Percentiles rank a stretch among this genome's conserved stretches.
These are phyloP conservation scores for Coemansia sp. DNA, from an alignment of 192 early-diverging fungal species.

Conservation along the genomic window DNA sequence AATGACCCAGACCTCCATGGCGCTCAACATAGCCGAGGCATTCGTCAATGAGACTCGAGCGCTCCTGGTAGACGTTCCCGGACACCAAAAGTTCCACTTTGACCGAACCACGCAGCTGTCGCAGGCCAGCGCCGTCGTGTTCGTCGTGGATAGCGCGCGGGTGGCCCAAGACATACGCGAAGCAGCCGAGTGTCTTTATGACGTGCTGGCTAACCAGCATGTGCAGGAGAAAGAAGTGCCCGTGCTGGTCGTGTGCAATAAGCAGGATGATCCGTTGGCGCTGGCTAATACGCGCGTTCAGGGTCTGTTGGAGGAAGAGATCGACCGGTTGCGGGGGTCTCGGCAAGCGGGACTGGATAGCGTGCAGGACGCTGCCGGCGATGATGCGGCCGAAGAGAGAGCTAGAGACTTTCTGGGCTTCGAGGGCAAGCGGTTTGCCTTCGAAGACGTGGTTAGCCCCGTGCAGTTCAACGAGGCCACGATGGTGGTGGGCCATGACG, in stretches of 20 bases:
- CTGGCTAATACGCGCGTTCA: slow-evolving; percentile 66
- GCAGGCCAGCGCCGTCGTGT: slow-evolving; percentile 67
- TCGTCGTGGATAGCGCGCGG: slow-evolving; percentile 75
- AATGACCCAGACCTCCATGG: slow-evolving; percentile 42
- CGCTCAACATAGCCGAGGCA: slow-evolving; percentile 28
- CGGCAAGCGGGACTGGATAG: slow-evolving; percentile 33
- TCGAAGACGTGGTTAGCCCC: slow-evolving; percentile 73
- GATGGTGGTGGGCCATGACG: slow-evolving; percentile 50
- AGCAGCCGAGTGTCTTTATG: slow-evolving; percentile 78
- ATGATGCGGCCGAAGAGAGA: slow-evolving; percentile 56
- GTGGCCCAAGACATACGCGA: slow-evolving; percentile 54
- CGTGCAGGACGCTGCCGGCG: slow-evolving; percentile 14
- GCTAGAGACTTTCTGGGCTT: slow-evolving; percentile 72
- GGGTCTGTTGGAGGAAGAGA: slow-evolving; percentile 69
- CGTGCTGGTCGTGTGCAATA: slow-evolving; percentile 80
- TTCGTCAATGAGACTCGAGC: slow-evolving; percentile 13
- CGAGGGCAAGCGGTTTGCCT: slow-evolving; percentile 75
- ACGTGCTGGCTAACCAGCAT: slow-evolving; percentile 67
- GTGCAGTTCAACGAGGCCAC: slow-evolving; percentile 67
- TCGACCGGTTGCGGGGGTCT: slow-evolving; percentile 52
- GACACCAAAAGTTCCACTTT: slow-evolving; percentile 80
- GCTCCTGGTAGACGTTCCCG: slow-evolving; percentile 79
- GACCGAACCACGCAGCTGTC: slow-evolving; percentile 68
- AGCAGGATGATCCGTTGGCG: slow-evolving; percentile 72
- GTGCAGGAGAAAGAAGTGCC: slow-evolving; percentile 60